Evolutionary conservation across 1,284 basidiomycete species (phyloP).

Genomic region (Sutorius eximius): DNA sequence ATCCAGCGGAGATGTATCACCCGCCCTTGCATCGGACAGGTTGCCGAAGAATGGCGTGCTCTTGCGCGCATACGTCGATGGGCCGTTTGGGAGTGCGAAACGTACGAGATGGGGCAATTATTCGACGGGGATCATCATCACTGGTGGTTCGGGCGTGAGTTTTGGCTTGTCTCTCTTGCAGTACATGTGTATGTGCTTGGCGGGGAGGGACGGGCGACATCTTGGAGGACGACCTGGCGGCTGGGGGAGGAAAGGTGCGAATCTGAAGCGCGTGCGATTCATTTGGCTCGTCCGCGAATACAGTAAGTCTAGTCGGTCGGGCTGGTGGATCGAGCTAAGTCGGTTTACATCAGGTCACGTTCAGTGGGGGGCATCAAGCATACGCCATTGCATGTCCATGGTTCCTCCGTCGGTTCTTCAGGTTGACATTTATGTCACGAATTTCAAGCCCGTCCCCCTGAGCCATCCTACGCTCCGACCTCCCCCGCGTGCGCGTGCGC

Average conservation of each 20-base stretch:
- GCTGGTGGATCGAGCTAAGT: neutral
- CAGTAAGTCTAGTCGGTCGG: conserved; percentile 45
- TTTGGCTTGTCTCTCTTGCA: conserved; percentile 77
- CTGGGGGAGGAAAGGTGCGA: conserved; percentile 45
- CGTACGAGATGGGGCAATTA: conserved; percentile 67
- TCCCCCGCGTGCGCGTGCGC: conserved; percentile 1
- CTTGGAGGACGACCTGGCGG: conserved; percentile 46
- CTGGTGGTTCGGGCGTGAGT: conserved; percentile 80
- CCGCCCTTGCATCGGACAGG: neutral
- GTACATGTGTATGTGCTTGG: conserved; percentile 65
- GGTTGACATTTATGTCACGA: conserved; percentile 82
- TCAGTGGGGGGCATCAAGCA: conserved; percentile 75
- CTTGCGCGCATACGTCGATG: conserved; percentile 68
- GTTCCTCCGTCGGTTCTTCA: conserved; percentile 60
- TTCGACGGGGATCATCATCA: conserved; percentile 68
- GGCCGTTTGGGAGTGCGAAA: conserved; percentile 76
- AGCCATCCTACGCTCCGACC: conserved; percentile 1
- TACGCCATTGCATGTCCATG: conserved; percentile 69
- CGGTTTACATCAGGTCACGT: conserved; percentile 61
- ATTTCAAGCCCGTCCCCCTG: conserved; percentile 35
- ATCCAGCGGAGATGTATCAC: conserved; percentile 30
- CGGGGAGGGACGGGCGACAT: conserved; percentile 49
- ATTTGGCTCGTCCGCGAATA: conserved; percentile 86
- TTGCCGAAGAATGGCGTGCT: conserved; percentile 53
- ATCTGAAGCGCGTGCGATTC: conserved; percentile 67